Base-by-base conservation (phyloP, 2,329 filamentous ascomycete genomes). In the Colletotrichum chlorophyti region DNA sequence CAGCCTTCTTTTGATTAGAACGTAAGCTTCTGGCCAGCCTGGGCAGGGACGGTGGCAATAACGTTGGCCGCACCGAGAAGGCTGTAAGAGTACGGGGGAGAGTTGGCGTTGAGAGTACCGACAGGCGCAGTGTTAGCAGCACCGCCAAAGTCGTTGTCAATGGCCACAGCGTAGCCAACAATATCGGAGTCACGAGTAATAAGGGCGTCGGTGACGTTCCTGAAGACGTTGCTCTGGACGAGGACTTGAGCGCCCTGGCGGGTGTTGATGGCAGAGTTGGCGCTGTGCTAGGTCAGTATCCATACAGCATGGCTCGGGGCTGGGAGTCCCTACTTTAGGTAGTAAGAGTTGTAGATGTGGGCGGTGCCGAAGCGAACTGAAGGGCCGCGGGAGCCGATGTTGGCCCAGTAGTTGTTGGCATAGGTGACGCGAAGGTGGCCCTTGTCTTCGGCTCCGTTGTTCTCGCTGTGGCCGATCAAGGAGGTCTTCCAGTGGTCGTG, bases 311-410 rank as follows among this genome's bases (percentile, higher is more conserved):
- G n/a, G n/a, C n/a, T n/a, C n/a, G n/a, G n/a, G n/a, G n/a, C n/a
- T n/a, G n/a, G n/a, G n/a, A n/a, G n/a, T n/a, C n/a, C n/a, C n/a
- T 58, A 60, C 58, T 60, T 60, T 6, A 70, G 66, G 70, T 78
- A 82, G 72, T 79, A 82, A 41, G 62, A 65, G 59, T 70, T 72
- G 60, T 70, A 73, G 53, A 76, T 63, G 66, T 88, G 85, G 5
- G 77, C 84, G 6, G 83, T 87, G 6, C 85, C 86, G 70, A 88
- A 88, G 59, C 85, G 83, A 65, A 87, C 68, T 3, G 79, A 83
- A 0, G 86, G 86, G 0, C 74, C 75, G 51, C 85, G 85, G 12
- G 82, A 85, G 74, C 86, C 83, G 61, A 87, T 72, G 71, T 87
- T 86, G 59, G 71, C 64, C 74, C 77, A 87, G 75, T 83, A 77